phyloP scores from a whole-genome alignment of 2,329 filamentous ascomycete genomes.

The Pleoardoris graminearum region DNA sequence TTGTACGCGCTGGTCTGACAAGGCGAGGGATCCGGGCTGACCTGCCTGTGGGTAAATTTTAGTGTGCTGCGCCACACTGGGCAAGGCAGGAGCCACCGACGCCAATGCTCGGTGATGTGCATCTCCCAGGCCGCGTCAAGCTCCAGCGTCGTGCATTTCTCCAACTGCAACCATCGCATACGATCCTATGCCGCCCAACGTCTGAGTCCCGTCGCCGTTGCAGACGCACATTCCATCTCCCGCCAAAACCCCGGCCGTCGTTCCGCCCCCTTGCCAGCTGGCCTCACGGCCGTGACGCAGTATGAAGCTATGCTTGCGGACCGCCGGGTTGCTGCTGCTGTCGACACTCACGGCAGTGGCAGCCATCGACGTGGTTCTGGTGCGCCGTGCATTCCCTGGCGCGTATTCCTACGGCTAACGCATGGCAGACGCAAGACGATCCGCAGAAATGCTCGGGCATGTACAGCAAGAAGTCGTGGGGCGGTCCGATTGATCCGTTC shows the following conservation, averaged over 20 bases:
- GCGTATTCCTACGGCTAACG: conserved; percentile 5
- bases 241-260: conserved; percentile 2
- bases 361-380: conserved; percentile 44
- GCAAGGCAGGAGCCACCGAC: conserved; percentile 1
- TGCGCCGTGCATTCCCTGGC: conserved; percentile 14
- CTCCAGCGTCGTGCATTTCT: background rate
- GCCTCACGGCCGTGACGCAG: conserved; percentile 32
- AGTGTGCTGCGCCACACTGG: conserved; percentile 16
- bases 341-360: conserved; percentile 37
- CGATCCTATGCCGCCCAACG: background rate
- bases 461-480: conserved; percentile 90
- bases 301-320: conserved; percentile 42
- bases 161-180: background rate
- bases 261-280: conserved; percentile 31
- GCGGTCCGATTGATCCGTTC: conserved; percentile 83
- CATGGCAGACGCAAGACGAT: conserved; percentile 71
- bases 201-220: conserved; percentile 6
- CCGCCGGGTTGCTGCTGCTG: conserved; percentile 38
- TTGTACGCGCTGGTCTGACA: conserved; percentile 6
- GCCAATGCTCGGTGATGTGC: conserved; percentile 7
- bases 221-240: background rate
- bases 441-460: conserved; percentile 87
- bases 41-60: background rate
- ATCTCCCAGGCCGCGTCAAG: conserved; percentile 15
- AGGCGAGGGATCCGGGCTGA: background rate